Conservation (phyloP, 257 asterid genomes). For the Solanum lycopersicoides region DNA sequence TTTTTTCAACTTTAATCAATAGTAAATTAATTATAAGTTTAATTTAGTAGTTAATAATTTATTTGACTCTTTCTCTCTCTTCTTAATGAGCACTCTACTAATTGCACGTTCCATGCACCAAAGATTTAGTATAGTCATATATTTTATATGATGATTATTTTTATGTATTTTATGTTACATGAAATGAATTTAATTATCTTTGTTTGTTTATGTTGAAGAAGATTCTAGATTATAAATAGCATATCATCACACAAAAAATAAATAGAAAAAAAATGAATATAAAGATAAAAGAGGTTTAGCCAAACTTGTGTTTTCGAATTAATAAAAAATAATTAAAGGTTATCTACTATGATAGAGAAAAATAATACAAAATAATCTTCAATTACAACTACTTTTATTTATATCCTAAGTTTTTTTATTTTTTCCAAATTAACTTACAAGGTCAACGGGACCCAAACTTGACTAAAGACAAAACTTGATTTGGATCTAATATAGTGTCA, state of each 20-base stretch:
- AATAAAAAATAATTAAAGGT: not conserved
- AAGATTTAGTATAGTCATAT: not conserved
- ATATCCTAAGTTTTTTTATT: not conserved
- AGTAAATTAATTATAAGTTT: not conserved
- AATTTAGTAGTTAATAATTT: not conserved
- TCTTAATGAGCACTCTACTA: not conserved
- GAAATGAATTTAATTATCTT: not conserved
- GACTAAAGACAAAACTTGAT: not conserved
- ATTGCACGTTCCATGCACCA: slow-evolving; percentile 1
- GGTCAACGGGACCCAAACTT: not conserved
- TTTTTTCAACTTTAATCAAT: not conserved
- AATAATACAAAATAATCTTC: not conserved
- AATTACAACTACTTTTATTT: not conserved
- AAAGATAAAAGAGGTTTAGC: not conserved
- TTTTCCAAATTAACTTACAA: not conserved
- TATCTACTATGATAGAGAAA: not conserved
- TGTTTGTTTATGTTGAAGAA: not conserved
- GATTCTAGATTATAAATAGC: not conserved
- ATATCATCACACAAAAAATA: not conserved
- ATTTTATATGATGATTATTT: not conserved
- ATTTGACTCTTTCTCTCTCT: not conserved
- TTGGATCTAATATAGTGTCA: not conserved
- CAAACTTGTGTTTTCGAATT: not conserved
- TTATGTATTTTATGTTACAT: not conserved
- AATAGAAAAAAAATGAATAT: not conserved